Conservation (phyloP, 148 eudicot species). For the Spergularia marina region DNA sequence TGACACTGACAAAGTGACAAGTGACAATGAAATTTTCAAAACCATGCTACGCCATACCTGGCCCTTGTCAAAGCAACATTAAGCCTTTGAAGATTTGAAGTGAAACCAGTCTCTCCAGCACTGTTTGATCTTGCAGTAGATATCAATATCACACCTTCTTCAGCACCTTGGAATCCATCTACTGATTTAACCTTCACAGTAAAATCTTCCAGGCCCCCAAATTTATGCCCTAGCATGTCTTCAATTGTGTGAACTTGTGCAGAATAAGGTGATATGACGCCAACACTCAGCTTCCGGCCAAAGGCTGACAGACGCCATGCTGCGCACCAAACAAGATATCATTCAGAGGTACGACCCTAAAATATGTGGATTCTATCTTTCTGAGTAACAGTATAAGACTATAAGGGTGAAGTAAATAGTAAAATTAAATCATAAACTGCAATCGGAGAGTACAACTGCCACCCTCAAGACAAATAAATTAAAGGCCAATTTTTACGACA, state of each 20-base stretch:
- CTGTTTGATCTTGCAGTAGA: constrained; percentile 47
- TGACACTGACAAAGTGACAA: not conserved
- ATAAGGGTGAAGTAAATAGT: no score
- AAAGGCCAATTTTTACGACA: no score
- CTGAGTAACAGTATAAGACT: not conserved
- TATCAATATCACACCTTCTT: constrained; percentile 53
- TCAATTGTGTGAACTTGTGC: constrained; percentile 55
- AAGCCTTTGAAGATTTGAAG: constrained; percentile 37
- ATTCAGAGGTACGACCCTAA: not conserved
- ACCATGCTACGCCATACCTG: constrained; percentile 28
- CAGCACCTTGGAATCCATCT: constrained; percentile 70
- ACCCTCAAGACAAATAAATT: no score
- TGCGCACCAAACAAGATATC: constrained; percentile 11
- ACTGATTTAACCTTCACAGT: constrained; percentile 40
- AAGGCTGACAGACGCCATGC: constrained; percentile 27
- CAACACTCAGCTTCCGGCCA: constrained; percentile 37
- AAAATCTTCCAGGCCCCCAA: constrained; percentile 27
- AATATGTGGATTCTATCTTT: not conserved
- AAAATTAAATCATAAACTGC: no score
- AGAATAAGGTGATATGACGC: constrained; percentile 50
- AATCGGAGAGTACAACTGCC: no score
- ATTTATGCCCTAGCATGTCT: constrained; percentile 34
- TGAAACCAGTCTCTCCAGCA: constrained; percentile 38
- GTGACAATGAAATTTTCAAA: not conserved
- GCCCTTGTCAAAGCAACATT: constrained; percentile 71